phyloP scores from a whole-genome alignment of 306 rosid genomes.

The Vigna mungo region DNA sequence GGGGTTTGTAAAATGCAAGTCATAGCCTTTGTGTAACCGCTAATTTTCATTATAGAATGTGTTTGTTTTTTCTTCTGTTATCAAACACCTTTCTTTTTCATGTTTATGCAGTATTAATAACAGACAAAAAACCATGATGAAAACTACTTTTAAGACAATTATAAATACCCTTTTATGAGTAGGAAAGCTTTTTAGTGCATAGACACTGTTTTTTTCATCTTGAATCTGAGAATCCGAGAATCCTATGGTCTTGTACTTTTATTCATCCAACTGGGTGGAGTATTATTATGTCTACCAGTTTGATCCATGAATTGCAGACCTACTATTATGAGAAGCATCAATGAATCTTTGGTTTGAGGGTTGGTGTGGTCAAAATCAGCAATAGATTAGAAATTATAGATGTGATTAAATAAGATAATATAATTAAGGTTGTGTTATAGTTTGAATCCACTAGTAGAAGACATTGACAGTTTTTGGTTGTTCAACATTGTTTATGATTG shows the following conservation, averaged over 20 bases:
- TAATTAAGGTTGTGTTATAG: no score
- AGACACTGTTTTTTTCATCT: neutral
- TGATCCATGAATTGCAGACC: neutral
- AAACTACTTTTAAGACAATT: no score
- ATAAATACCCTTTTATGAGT: no score
- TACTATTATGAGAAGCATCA: neutral
- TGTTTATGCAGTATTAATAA: neutral
- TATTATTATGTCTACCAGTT: neutral
- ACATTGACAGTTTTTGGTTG: slow-evolving; percentile 51
- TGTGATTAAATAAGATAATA: no score
- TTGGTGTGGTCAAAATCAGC: neutral
- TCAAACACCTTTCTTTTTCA: neutral
- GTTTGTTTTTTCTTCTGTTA: slow-evolving; percentile 48
- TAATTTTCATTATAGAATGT: slow-evolving; percentile 65
- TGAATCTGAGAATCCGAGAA: neutral
- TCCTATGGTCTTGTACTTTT: neutral
- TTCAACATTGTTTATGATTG: slow-evolving; percentile 53
- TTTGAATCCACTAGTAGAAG: slow-evolving; percentile 38
- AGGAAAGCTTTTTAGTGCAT: neutral
- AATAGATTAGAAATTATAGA: no score
- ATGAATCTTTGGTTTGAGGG: neutral
- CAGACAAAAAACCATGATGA: no score
- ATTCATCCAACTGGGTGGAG: neutral
- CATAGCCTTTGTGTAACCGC: slow-evolving; percentile 65
- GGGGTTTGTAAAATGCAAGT: slow-evolving; percentile 53